Evolutionary conservation across 202 grass and related monocot genomes (phyloP).

Genomic region (Eragrostis tef): DNA sequence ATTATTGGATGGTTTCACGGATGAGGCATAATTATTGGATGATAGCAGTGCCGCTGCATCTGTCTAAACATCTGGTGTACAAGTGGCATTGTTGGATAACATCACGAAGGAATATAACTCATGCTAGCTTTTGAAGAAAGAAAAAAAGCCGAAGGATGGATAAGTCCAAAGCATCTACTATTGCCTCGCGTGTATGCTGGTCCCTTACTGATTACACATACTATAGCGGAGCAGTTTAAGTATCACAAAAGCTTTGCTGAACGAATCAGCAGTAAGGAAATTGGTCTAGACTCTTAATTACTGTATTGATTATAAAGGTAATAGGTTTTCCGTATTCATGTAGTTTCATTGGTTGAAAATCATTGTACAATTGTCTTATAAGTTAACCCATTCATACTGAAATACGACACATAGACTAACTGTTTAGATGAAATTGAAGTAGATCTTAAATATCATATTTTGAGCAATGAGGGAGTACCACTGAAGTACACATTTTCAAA

Average conservation of each 20-base stretch:
- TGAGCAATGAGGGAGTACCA: too few species aligned
- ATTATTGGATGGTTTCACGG: not conserved
- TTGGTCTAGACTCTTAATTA: not conserved
- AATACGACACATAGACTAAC: too few species aligned
- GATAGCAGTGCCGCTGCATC: not conserved
- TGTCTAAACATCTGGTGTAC: not conserved
- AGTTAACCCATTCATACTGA: too few species aligned
- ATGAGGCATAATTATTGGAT: not conserved
- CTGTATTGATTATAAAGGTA: not conserved
- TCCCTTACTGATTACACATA: not conserved
- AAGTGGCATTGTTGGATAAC: slow-evolving; percentile 27
- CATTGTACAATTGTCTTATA: too few species aligned
- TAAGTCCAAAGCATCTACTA: not conserved
- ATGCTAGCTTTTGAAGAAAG: not conserved
- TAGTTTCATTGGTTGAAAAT: too few species aligned
- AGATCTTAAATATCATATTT: too few species aligned
- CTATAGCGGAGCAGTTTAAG: not conserved
- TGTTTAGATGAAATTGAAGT: too few species aligned
- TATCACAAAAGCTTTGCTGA: not conserved
- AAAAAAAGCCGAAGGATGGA: not conserved
- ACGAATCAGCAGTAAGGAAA: not conserved
- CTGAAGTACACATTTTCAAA: too few species aligned
- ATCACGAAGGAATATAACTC: slow-evolving; percentile 17
- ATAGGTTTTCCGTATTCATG: too few species aligned
- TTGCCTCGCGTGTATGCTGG: not conserved